Conservation (phyloP, 2,329 filamentous ascomycete genomes). For the Hirsutella minnesotensis region DNA sequence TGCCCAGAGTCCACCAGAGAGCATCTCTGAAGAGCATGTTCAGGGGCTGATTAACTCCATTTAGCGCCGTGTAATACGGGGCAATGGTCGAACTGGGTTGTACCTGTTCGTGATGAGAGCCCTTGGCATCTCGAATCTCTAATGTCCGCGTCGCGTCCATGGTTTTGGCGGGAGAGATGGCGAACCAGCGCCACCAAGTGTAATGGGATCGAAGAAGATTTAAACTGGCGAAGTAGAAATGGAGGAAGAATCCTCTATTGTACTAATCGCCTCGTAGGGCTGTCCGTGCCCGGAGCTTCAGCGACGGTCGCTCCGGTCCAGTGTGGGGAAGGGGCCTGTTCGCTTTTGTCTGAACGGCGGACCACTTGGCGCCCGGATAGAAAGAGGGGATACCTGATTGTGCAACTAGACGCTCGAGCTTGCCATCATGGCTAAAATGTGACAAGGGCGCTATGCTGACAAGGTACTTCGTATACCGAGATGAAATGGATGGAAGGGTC, state of each 20-base stretch:
- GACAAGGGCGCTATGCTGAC: not conserved
- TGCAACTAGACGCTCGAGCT: constrained; percentile 1
- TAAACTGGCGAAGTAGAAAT: not conserved
- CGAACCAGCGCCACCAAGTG: constrained; percentile 9
- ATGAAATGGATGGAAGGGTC: not conserved
- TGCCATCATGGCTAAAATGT: constrained; percentile 1
- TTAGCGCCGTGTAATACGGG: constrained; percentile 42
- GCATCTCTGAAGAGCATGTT: constrained; percentile 46
- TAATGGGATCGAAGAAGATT: not conserved
- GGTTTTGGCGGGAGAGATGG: constrained; percentile 5
- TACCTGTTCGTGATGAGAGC: constrained; percentile 14
- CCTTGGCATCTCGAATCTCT: constrained; percentile 15
- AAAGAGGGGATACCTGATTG: constrained; percentile 1
- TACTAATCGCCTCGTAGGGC: no score
- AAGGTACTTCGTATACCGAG: not conserved
- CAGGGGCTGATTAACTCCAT: constrained; percentile 46
- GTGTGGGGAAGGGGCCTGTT: no score
- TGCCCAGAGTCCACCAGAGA: constrained; percentile 50
- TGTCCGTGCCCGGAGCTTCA: not conserved
- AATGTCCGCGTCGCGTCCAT: constrained; percentile 25
- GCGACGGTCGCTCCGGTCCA: not conserved
- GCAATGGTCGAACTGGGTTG: constrained; percentile 36
- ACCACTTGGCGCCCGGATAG: not conserved
- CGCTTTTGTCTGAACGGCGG: no score
- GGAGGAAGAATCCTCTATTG: no score